Percentiles rank a stretch among this genome's conserved stretches.
Evolutionary conservation across 306 rosid genomes (phyloP).

Genomic region (Arachis stenosperma): DNA sequence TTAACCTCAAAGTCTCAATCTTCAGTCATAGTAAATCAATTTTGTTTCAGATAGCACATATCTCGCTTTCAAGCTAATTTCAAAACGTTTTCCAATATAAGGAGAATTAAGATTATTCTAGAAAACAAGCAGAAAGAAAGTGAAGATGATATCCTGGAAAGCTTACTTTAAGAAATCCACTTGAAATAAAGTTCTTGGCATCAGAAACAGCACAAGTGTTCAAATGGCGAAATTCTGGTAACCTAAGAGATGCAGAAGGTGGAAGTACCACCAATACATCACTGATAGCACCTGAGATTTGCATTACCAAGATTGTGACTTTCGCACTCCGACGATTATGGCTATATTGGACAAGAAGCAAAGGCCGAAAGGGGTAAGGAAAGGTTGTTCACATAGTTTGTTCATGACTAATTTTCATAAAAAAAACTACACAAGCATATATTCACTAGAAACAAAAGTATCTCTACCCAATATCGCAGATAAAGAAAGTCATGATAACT

Average conservation of each 20-base stretch:
- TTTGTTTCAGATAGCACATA: neutral
- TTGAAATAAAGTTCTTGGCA: slow-evolving; percentile 56
- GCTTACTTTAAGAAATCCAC: slow-evolving; percentile 67
- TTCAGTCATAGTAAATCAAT: neutral
- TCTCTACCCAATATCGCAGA: neutral
- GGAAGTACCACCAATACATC: slow-evolving; percentile 72
- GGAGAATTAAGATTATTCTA: neutral
- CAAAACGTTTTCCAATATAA: neutral
- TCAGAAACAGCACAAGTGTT: slow-evolving; percentile 48
- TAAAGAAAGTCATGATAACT: neutral
- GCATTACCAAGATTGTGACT: slow-evolving; percentile 54
- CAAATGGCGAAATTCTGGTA: slow-evolving; percentile 59
- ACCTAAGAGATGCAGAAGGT: slow-evolving; percentile 53
- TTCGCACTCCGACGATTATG: slow-evolving; percentile 12
- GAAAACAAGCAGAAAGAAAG: slow-evolving; percentile 8
- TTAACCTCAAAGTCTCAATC: neutral
- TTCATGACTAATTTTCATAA: neutral
- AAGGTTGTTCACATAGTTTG: slow-evolving; percentile 16
- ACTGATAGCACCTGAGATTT: slow-evolving; percentile 65
- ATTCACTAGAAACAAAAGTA: neutral
- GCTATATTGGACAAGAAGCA: slow-evolving; percentile 8
- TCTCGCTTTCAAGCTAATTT: neutral
- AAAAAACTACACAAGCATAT: neutral
- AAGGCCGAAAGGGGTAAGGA: neutral
- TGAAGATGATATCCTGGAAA: slow-evolving; percentile 15